Evolutionary conservation across 148 eudicot species (phyloP), one percentile per base, ranked within the genome.

Genomic region (Heliamphora exappendiculata): DNA sequence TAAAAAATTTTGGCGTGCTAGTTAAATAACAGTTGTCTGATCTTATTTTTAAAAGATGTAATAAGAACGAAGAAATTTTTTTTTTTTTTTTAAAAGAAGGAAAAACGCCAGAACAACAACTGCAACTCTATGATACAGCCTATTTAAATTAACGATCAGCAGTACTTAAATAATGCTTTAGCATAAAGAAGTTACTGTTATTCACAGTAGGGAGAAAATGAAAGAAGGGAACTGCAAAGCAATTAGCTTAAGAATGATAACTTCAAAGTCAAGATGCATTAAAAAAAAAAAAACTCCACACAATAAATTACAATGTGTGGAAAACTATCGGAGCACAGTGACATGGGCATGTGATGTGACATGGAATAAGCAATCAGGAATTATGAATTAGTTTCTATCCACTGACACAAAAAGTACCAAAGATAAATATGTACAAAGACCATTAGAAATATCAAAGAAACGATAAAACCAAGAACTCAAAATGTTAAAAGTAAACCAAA

Each of bases 201-300:
- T n/a, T 57, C 37, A 58, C 12, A 28, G 58, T 19, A n/a, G 34
- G 34, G 2, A 3, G 4, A 24, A 41, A 58, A 73, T 49, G 47
- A 55, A 66, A 66, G 70, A 9, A 66, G 39, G 49, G 29, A 66
- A 66, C 41, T n/a, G 70, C 39, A 34, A 66, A n/a, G 70, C 49
- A 66, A 49, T 66, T n/a, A n/a, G 47, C 20, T 1, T 37, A 66
- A 66, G 70, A 73, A 7, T 7, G 51, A 57, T 11, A 22, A 22
- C 20, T 12, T 24, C 34, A 7, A 16, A 72, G 54, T 57, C 20
- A 37, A 1, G 37, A 24, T 29, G 12, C 42, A 39, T 50, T n/a
- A n/a, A n/a, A n/a, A n/a, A n/a, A n/a, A n/a, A 16, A 58, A 4
- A 37, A 73, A 19, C 24, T 26, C 22, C 29, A 16, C 7, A 0